phyloP scores from a whole-genome alignment of 108 stramenopile species.

The Nitzschia palea region DNA sequence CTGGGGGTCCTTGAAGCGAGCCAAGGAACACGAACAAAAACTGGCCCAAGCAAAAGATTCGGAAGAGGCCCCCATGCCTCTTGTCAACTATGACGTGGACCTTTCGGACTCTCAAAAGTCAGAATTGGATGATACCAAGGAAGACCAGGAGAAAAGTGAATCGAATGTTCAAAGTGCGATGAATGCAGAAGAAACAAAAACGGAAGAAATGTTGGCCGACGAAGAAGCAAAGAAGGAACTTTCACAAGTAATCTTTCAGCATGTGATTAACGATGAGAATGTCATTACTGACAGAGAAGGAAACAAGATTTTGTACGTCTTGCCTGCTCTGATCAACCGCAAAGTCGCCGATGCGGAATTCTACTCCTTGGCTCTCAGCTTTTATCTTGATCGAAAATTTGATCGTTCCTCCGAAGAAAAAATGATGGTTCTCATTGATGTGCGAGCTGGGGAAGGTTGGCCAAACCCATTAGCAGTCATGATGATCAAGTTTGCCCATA shows the following conservation, averaged over 20 bases:
- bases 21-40: slow-evolving; percentile 12
- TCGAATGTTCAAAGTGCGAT: background rate
- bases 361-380: slow-evolving; percentile 56
- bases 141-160: slow-evolving; percentile 4
- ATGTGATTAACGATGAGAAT: slow-evolving; percentile 17
- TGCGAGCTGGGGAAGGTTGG: slow-evolving; percentile 68
- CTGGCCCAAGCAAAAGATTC: background rate
- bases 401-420: slow-evolving; percentile 50
- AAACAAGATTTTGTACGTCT: slow-evolving; percentile 41
- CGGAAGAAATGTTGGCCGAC: background rate
- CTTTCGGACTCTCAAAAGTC: slow-evolving; percentile 7
- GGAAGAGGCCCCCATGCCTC: background rate
- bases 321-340: slow-evolving; percentile 64
- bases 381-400: slow-evolving; percentile 56
- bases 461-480: slow-evolving; percentile 52
- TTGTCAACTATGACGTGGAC: background rate
- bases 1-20: background rate
- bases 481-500: slow-evolving; percentile 55
- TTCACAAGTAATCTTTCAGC: slow-evolving; percentile 23
- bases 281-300: slow-evolving; percentile 26
- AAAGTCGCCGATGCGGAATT: slow-evolving; percentile 41
- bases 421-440: slow-evolving; percentile 57
- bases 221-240: slow-evolving; percentile 7
- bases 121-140: background rate
- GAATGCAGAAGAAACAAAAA: background rate